Base-by-base conservation (phyloP, 495 filamentous ascomycete genomes). In the Talaromyces stipitatus region DNA sequence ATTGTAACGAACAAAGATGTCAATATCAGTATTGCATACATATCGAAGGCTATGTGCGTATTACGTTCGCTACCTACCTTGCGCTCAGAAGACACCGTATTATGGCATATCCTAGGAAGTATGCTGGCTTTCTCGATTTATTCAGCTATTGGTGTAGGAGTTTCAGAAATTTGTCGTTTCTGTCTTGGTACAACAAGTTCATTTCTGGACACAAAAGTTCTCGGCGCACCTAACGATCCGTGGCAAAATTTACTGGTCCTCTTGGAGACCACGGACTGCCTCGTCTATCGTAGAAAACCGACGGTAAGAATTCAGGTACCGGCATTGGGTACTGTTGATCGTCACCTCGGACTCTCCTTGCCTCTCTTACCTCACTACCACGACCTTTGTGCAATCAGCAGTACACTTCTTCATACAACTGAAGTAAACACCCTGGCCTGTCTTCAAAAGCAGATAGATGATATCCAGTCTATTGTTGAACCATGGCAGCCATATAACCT, bases 331-430 rank as follows among this genome's bases (percentile, higher is more conserved):
- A 6, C n/a, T 26, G 60, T 72, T 14, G 70, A 73, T 58, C 67
- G 69, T 30, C 65, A 66, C 32, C 62, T 60, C 9, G 70, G 70
- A n/a, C 54, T 72, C 33, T 68, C 59, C 27, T 58, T 62, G 8
- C 66, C 69, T 4, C 61, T 70, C 12, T 55, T 73, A 2, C 64
- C 69, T 53, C 48, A 62, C 18, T 58, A 70, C 0, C 65, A 72
- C 46, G 66, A 72, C 46, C 57, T 73, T 33, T 72, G 69, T 46
- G 67, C 61, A 16, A 62, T 64, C 41, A 68, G 69, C 36, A 58
- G 64, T 60, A 14, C 56, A 6, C 27, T 64, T 48, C 64, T 26
- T 32, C n/a, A 27, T 51, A 14, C 28, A 51, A 51, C 27, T 51
- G 48, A 51, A 12, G 9, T 51, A 14, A 51, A 26, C 48, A 26